A percentile compares a stretch with the other conserved stretches of the same genome.
These are phyloP conservation scores for Amphirosellinia nigrospora DNA, from an alignment of 495 filamentous ascomycete genomes.

Conservation along the genomic window DNA sequence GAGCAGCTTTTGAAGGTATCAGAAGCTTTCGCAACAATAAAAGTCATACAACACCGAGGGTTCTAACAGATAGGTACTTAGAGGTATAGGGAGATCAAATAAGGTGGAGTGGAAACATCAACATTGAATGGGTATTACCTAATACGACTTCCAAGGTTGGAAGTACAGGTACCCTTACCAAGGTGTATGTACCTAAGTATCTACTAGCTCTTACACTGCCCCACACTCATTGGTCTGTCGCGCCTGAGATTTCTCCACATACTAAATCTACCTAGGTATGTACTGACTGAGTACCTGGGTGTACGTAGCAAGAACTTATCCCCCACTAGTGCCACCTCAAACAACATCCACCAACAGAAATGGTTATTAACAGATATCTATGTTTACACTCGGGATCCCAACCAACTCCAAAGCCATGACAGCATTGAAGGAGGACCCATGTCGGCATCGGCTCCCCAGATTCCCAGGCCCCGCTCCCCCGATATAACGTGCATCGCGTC, in stretches of 20 bases:
- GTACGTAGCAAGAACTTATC: no score
- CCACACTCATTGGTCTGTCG: neutral
- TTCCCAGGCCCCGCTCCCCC: conserved; percentile 18
- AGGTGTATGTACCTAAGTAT: no score
- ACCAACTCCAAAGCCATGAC: conserved; percentile 5
- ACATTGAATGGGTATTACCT: neutral
- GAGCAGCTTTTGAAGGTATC: no score
- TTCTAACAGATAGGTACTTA: no score
- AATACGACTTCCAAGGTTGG: no score
- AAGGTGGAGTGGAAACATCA: neutral
- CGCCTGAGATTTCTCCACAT: neutral
- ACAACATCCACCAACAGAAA: neutral
- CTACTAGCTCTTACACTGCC: neutral
- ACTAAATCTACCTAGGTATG: no score
- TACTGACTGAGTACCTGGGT: no score
- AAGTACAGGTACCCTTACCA: no score
- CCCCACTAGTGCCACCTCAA: neutral
- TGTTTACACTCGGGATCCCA: neutral
- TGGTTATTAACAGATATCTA: neutral
- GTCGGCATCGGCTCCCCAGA: conserved; percentile 14
- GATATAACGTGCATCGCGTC: conserved; percentile 42
- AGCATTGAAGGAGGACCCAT: conserved; percentile 15
- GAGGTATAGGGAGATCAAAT: no score
- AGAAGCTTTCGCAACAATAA: no score
- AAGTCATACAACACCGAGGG: no score